Conservation (phyloP, 2,329 filamentous ascomycete genomes). For the Xylaria sp. region DNA sequence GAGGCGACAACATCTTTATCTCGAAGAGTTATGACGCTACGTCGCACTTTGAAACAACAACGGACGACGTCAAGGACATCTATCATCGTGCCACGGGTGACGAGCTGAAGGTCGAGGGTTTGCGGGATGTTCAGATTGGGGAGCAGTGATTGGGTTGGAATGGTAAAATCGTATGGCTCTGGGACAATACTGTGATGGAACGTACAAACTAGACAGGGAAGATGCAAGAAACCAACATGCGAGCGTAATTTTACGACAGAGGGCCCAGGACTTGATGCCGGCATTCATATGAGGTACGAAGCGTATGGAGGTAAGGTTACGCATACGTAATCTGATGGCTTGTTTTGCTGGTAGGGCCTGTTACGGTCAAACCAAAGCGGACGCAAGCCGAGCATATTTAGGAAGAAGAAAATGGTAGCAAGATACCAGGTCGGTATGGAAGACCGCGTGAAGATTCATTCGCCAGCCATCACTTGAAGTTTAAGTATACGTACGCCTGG, state of each 20-base stretch:
- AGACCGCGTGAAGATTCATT: too few species aligned
- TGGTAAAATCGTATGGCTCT: not conserved
- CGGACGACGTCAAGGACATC: conserved; percentile 93
- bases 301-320: not conserved
- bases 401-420: not conserved
- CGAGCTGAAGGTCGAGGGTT: conserved; percentile 84
- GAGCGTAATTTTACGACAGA: not conserved
- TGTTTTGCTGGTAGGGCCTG: conserved; percentile 1
- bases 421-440: too few species aligned
- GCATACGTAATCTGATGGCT: not conserved
- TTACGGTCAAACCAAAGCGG: not conserved
- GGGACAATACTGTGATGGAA: not conserved
- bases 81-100: conserved; percentile 84
- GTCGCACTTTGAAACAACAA: conserved; percentile 92
- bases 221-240: not conserved
- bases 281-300: conserved; percentile 9
- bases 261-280: not conserved
- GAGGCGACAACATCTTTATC: conserved; percentile 91
- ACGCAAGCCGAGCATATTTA: not conserved
- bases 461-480: too few species aligned
- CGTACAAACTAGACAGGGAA: conserved; percentile 17
- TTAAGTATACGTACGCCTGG: too few species aligned
- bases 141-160: conserved; percentile 58
- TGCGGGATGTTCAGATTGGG: conserved; percentile 77
- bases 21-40: conserved; percentile 98